Evolutionary conservation across 768 basidiomycete species (phyloP).

Genomic region (Lepiota brunneoincarnata): DNA sequence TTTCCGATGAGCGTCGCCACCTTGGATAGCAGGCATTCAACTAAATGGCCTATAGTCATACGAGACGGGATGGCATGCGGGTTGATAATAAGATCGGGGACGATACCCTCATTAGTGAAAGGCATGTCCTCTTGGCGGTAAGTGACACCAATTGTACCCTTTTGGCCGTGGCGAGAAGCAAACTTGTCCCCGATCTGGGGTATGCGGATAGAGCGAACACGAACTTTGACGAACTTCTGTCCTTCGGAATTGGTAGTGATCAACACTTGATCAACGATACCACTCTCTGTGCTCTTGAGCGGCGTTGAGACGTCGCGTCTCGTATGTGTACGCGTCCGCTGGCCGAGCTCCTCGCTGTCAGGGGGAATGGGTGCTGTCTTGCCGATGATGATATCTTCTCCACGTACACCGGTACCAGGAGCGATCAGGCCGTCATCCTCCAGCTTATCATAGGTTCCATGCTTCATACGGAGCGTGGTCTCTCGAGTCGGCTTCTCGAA

Average conservation of each 20-base stretch:
- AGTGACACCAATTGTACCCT: constrained; percentile 99
- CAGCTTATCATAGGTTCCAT: constrained; percentile 97
- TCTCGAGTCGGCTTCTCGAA: constrained; percentile 96
- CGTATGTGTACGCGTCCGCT: constrained; percentile 89
- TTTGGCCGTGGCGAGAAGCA: constrained; percentile 98
- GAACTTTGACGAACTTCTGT: constrained; percentile 97
- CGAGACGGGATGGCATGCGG: constrained; percentile 99
- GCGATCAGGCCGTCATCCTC: constrained; percentile 96
- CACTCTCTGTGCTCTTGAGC: constrained; percentile 96
- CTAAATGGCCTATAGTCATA: constrained; percentile 99
- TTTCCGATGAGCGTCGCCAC: constrained; percentile 94
- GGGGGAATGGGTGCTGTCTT: constrained; percentile 97
- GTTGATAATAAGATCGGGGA: constrained; percentile 97
- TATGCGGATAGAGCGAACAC: constrained; percentile 91
- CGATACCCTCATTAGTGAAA: constrained; percentile 95
- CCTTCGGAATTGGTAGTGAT: constrained; percentile 96
- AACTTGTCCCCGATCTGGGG: constrained; percentile 99
- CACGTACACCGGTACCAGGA: constrained; percentile 90
- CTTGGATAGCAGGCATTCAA: constrained; percentile 96
- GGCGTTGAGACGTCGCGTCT: constrained; percentile 97
- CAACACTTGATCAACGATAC: constrained; percentile 96
- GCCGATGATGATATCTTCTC: constrained; percentile 99
- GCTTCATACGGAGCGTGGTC: constrained; percentile 93
- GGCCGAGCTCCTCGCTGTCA: constrained; percentile 96
- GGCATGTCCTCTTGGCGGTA: constrained; percentile 99